A percentile compares a stretch with the other conserved stretches of the same genome.
These are phyloP conservation scores for Yarrowia galli DNA, from an alignment of 1,139 yeast genomes.

Conservation along the genomic window DNA sequence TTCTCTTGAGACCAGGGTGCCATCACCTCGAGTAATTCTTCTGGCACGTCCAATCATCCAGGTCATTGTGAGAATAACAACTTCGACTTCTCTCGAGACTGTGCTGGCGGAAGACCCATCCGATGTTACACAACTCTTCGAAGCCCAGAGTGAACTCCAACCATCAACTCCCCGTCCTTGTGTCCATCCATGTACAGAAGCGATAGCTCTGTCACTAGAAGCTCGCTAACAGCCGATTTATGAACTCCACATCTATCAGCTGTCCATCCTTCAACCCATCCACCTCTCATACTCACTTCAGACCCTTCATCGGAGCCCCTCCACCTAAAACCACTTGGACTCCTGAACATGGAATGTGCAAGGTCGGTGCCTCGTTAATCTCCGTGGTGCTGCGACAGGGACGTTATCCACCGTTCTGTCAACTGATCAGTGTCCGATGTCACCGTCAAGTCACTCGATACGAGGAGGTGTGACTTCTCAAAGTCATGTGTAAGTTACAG, in stretches of 20 bases:
- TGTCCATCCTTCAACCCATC: not conserved
- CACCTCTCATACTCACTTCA: not conserved
- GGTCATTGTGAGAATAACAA: no score
- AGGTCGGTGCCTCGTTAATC: not conserved
- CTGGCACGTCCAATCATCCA: no score
- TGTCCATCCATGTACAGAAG: no score
- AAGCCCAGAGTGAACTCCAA: no score
- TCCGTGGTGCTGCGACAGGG: not conserved
- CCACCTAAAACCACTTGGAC: not conserved
- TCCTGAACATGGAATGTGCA: not conserved
- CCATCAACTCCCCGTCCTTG: no score
- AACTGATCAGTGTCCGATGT: not conserved
- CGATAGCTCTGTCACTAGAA: no score
- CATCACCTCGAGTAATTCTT: no score
- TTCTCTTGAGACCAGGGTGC: no score
- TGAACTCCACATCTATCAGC: not conserved
- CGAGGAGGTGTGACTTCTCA: not conserved
- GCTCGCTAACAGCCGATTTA: not conserved
- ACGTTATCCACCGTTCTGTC: not conserved
- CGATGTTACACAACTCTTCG: no score
- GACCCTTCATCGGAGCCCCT: not conserved
- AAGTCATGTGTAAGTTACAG: not conserved
- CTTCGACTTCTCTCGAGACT: no score
- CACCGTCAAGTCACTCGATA: not conserved
- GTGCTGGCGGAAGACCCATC: no score